phyloP scores from a whole-genome alignment of 257 asterid genomes.

The Capsicum chinense region DNA sequence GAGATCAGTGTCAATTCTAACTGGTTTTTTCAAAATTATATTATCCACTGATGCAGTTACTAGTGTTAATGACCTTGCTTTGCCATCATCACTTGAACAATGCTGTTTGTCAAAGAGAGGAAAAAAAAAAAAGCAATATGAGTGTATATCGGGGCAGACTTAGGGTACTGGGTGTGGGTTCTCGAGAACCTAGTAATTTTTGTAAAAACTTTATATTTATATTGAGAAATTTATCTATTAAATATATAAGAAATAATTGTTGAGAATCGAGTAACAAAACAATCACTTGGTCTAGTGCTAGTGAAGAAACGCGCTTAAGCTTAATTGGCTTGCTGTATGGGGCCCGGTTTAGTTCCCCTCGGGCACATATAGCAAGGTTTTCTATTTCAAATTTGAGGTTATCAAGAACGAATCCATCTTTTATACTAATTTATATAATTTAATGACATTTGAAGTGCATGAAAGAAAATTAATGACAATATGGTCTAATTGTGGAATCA shows the following conservation, averaged over 20 bases:
- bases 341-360: no score
- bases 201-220: background rate
- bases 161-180: background rate
- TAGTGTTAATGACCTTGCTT: constrained; percentile 65
- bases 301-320: background rate
- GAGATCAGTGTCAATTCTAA: constrained; percentile 65
- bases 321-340: no score
- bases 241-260: background rate
- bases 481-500: no score
- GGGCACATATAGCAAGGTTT: no score
- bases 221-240: no score
- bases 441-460: no score
- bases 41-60: constrained; percentile 92
- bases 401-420: no score
- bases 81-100: constrained; percentile 65
- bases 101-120: constrained; percentile 55
- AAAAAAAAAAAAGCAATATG: background rate
- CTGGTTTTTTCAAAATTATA: constrained; percentile 75
- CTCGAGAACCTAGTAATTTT: background rate
- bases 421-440: no score
- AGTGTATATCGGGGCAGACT: background rate
- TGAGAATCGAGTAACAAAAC: background rate
- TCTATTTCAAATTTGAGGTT: no score
- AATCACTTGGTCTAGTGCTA: background rate
- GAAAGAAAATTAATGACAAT: no score